phyloP scores from a whole-genome alignment of 345 rosid genomes.

The Linum lewisii region DNA sequence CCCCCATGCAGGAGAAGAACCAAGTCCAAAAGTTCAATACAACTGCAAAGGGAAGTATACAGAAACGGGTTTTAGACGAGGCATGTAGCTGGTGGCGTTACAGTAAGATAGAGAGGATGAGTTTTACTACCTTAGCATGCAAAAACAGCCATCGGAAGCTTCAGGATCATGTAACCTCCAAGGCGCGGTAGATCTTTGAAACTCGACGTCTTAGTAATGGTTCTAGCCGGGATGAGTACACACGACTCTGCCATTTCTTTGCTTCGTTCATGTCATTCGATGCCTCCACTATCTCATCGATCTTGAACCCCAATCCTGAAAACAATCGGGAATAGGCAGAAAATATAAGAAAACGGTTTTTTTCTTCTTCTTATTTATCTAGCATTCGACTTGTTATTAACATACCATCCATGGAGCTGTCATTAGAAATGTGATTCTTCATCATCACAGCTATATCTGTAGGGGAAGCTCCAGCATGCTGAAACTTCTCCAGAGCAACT shows the following conservation, averaged over 20 bases:
- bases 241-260: slow-evolving; percentile 41
- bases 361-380: slow-evolving; percentile 2
- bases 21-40: neutral
- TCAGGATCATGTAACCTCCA: slow-evolving; percentile 30
- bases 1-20: neutral
- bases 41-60: neutral
- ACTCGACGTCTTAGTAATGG: slow-evolving; percentile 53
- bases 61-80: neutral
- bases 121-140: neutral
- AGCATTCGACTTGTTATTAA: neutral
- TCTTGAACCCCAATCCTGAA: slow-evolving; percentile 55
- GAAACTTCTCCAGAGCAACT: slow-evolving; percentile 70
- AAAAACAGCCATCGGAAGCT: neutral
- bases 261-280: slow-evolving; percentile 77
- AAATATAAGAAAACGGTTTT: slow-evolving; percentile 8
- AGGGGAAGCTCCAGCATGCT: slow-evolving; percentile 57
- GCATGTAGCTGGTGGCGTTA: neutral
- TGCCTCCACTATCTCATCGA: slow-evolving; percentile 68
- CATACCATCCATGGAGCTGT: slow-evolving; percentile 55
- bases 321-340: slow-evolving; percentile 6
- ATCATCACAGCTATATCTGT: slow-evolving; percentile 48
- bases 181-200: slow-evolving; percentile 38
- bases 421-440: slow-evolving; percentile 50
- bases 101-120: neutral
- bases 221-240: slow-evolving; percentile 61